Evolutionary conservation across 1,139 yeast genomes (phyloP), one percentile per base, ranked within the genome.

Genomic region (Geotrichum cucujoidarum): DNA sequence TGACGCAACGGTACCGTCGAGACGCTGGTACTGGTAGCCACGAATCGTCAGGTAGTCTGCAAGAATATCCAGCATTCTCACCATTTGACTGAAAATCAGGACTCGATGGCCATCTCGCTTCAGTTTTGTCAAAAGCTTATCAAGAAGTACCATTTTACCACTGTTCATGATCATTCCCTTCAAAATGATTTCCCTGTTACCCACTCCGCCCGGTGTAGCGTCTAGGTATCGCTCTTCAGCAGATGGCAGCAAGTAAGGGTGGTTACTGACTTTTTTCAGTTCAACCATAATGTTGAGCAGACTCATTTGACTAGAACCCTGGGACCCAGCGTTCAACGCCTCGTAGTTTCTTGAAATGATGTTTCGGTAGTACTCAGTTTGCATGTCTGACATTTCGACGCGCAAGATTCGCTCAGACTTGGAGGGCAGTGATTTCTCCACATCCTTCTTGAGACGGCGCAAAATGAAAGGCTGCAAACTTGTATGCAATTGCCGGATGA

Each of bases 1-100:
- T 1, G 97, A 89, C 2, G 97, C 95, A 31, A 94, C 82, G 11
- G 97, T 95, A 69, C 99, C 99, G 68, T 94, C 99, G 40, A 94
- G 74, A 58, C 99, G 73, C 67, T 92, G 99, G 69, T 85, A 92
- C 50, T 81, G 82, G 51, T 83, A 77, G n/a, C 97, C 97, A 59
- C 92, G 87, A 50, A 90, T 83, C 8, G 88, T 79, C 54, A 92
- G 69, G 61, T 94, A 94, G 64, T 94, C 99, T 27, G 97, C 97
- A 55, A 94, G 70, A 46, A 94, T 94, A 66, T 94, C 98, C 59
- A 92, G 74, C 80, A 92, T 89, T 59, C 97, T 75, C 30, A 92
- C 98, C 99, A 92, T 92, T 65, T 92, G 99, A 17, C 95, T 83
- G 67, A 92, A 92, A 52, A 92, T 90, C 49, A 92, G 74, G 2